Conservation (phyloP, 192 early-diverging fungal species). For the Coemansia aciculifera region DNA sequence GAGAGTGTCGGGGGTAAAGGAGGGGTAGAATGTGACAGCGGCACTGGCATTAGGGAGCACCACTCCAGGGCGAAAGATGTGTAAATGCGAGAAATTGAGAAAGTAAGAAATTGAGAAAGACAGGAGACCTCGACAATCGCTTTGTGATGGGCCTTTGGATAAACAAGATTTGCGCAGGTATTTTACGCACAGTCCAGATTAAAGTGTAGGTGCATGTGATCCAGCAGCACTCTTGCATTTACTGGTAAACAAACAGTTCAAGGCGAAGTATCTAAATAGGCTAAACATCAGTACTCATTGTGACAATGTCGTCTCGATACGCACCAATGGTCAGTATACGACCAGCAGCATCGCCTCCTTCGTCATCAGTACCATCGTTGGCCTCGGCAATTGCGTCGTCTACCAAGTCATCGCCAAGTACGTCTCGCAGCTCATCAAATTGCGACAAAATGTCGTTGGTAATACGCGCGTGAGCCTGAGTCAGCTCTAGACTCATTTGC, state of each 20-base stretch:
- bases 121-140: not conserved
- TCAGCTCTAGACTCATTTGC: constrained; percentile 17
- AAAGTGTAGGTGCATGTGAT: not conserved
- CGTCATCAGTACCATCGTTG: not conserved
- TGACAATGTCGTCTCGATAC: constrained; percentile 20
- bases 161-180: not conserved
- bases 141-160: not conserved
- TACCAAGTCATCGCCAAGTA: constrained; percentile 25
- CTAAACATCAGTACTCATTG: not conserved
- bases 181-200: not conserved
- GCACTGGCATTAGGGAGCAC: not conserved
- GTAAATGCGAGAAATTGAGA: not conserved
- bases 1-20: not conserved
- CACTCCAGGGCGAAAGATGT: not conserved
- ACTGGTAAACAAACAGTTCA: not conserved
- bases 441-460: constrained; percentile 11
- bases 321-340: constrained; percentile 22
- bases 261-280: not conserved
- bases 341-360: not conserved
- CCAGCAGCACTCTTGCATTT: not conserved
- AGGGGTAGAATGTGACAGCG: not conserved
- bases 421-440: constrained; percentile 19
- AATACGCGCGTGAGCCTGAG: constrained; percentile 20
- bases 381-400: constrained; percentile 15
- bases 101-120: not conserved